phyloP scores from a whole-genome alignment of 1,284 basidiomycete genomes.

The Mycosarcoma maydis region DNA sequence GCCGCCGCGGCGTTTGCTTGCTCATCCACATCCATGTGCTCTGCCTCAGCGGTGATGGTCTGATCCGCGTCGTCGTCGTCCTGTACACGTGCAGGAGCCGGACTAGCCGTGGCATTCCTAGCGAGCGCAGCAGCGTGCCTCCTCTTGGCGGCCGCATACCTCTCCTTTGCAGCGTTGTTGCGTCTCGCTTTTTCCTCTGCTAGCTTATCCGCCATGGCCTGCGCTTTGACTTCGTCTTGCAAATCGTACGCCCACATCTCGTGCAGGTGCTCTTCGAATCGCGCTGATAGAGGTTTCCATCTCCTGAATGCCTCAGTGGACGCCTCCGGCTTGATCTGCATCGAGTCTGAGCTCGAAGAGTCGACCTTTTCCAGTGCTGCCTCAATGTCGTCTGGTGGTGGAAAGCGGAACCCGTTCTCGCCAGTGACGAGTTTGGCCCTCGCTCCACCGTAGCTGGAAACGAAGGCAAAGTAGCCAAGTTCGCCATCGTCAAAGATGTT shows the following conservation, averaged over 20 bases:
- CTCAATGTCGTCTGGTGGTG: conserved; percentile 70
- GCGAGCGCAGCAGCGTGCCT: conserved; percentile 29
- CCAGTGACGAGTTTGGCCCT: conserved; percentile 86
- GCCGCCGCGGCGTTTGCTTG: too few species aligned
- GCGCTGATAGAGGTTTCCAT: conserved; percentile 45
- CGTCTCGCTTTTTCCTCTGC: conserved; percentile 26
- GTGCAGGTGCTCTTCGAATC: conserved; percentile 45
- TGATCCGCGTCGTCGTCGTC: neutral
- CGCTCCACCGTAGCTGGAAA: conserved; percentile 91
- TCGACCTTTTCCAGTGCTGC: conserved; percentile 28
- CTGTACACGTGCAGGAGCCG: neutral
- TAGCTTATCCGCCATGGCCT: conserved; percentile 16
- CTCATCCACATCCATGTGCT: conserved; percentile 1
- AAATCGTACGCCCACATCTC: conserved; percentile 55
- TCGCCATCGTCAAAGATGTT: conserved; percentile 93
- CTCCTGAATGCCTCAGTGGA: neutral
- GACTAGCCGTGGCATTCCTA: conserved; percentile 19
- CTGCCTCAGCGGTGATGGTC: neutral
- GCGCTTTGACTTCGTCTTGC: conserved; percentile 46
- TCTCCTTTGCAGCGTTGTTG: conserved; percentile 19
- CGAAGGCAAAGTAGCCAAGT: conserved; percentile 93
- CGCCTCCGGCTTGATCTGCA: neutral
- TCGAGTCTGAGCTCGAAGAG: neutral
- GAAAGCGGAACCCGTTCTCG: conserved; percentile 75
- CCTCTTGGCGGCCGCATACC: conserved; percentile 38